Conservation (phyloP, 2,329 filamentous ascomycete genomes). For the Alternaria sp. region DNA sequence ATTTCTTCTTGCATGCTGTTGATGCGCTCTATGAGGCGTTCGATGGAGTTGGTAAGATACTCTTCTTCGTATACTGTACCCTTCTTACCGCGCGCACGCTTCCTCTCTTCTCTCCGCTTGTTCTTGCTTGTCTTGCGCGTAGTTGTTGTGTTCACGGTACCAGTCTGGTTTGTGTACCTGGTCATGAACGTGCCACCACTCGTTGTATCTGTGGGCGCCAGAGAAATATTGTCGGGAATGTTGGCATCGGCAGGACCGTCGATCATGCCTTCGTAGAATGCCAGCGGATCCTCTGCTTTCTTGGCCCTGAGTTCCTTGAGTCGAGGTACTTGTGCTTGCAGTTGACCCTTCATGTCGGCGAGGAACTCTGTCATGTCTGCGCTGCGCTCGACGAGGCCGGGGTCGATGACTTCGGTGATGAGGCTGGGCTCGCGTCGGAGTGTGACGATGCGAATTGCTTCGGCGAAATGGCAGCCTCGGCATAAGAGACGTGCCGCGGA, state of each 20-base stretch:
- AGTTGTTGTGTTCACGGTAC: conserved; percentile 74
- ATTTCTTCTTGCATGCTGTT: conserved; percentile 76
- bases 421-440: conserved; percentile 67
- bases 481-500: conserved; percentile 79
- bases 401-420: conserved; percentile 73
- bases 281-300: conserved; percentile 82
- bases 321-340: conserved; percentile 83
- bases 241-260: conserved; percentile 58
- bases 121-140: conserved; percentile 87
- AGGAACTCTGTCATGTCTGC: conserved; percentile 87
- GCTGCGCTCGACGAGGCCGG: conserved; percentile 79
- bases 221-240: conserved; percentile 88
- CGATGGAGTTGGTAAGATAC: conserved; percentile 88
- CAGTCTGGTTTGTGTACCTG: conserved; percentile 80
- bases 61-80: conserved; percentile 98
- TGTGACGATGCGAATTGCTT: conserved; percentile 80
- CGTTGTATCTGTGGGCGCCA: conserved; percentile 86
- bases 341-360: conserved; percentile 87
- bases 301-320: conserved; percentile 81
- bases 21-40: conserved; percentile 81
- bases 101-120: conserved; percentile 87
- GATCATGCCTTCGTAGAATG: conserved; percentile 78
- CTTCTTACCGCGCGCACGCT: conserved; percentile 92
- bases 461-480: conserved; percentile 84
- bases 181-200: conserved; percentile 86